Base-by-base conservation (phyloP, 2,329 filamentous ascomycete genomes). In the Chaetothyriales sp. region DNA sequence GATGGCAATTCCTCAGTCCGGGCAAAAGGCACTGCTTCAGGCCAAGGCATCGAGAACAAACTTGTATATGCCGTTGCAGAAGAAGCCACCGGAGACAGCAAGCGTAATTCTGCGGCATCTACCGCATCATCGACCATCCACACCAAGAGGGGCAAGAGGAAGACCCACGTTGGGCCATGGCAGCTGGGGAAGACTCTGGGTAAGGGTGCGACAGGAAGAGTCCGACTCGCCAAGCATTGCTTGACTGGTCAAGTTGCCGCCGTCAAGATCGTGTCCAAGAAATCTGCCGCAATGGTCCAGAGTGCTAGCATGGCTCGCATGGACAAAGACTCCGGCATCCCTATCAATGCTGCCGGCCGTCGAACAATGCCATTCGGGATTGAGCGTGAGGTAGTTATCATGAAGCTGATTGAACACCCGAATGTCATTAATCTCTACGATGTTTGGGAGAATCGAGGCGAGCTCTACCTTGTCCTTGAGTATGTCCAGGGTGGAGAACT, bases 381-480 rank as follows among this genome's bases (percentile, higher is more conserved):
- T 55, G 90, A 97, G 69, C 79, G 92, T 51, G 92, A 98, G 65
- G 89, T 98, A 43, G 89, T 90, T 29, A 94, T 98, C 61, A 88
- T 98, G 78, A 97, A 95, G 70, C 77, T 97, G 53, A 86, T 97
- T 55, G 84, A 95, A 63, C 92, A 98, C 69, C 86, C 85, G 5
- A 92, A 97, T 66, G 90, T 97, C 62, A 89, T 95, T 67, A 87
- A 86, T 60, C 72, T 98, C 8, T 92, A 90, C 65, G 92, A 98
- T 69, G 90, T 98, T 28, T 98, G 90, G 90, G 92, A 98, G 70
- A 97, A 95, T 65, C 79, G 86, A 19, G 86, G 88, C 52, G 89
- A 98, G 68, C 83, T 98, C 86, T 97, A 97, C 66, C 77, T 98
- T 43, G 89, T 98, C 52, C 82, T 97, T 55, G 92, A 98, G 67